phyloP scores from a whole-genome alignment of 2,329 filamentous ascomycete species.

The Hymenoscyphus fructigenus region DNA sequence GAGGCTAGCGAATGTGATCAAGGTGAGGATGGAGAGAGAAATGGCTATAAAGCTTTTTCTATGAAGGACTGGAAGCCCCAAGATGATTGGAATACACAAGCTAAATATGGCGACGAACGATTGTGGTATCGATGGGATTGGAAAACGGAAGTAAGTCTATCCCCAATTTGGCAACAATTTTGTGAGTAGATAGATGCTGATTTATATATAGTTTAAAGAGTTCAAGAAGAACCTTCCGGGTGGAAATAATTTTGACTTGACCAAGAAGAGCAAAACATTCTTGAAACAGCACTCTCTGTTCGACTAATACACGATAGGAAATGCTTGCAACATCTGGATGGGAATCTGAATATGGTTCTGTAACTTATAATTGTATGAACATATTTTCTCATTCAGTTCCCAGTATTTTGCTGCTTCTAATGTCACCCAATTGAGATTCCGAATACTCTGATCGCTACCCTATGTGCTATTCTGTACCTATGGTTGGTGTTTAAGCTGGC shows the following conservation, averaged over 20 bases:
- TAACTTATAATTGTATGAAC: too few relatives aligned
- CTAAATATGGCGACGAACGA: background rate
- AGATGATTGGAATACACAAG: background rate
- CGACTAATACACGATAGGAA: background rate
- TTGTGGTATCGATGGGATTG: conserved; percentile 7
- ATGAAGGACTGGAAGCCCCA: conserved; percentile 2
- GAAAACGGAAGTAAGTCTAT: background rate
- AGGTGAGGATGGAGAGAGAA: background rate
- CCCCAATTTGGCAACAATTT: background rate
- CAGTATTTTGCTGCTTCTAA: too few relatives aligned
- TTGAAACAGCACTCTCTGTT: background rate
- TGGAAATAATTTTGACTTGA: background rate
- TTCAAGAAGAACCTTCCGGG: conserved; percentile 4
- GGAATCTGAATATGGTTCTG: too few relatives aligned
- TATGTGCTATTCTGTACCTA: too few relatives aligned
- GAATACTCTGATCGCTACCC: too few relatives aligned
- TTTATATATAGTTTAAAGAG: background rate
- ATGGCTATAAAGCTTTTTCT: background rate
- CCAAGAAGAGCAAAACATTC: background rate
- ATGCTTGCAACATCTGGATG: background rate
- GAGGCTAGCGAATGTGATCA: background rate
- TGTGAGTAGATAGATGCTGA: background rate
- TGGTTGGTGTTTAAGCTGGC: too few relatives aligned
- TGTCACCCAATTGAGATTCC: too few relatives aligned
- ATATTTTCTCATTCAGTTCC: too few relatives aligned